Evolutionary conservation across 129 eudicot genomes (phyloP).

Genomic region (Daucus carota): DH1_v3.0 NC_030385.2:20575501-20576000

Average conservation of each 20-base stretch:
- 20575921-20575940: conserved; percentile 47
- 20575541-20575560: not conserved
- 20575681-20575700: conserved; percentile 15
- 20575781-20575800: conserved; percentile 16
- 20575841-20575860: not conserved
- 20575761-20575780: conserved; percentile 2
- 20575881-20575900: conserved; percentile 32
- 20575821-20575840: not conserved
- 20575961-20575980: conserved; percentile 33
- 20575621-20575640: conserved; percentile 12
- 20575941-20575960: conserved; percentile 47
- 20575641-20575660: conserved; percentile 34
- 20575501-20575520: conserved; percentile 3
- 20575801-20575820: conserved; percentile 8
- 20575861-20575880: not conserved
- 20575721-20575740: conserved; percentile 27
- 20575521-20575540: not conserved
- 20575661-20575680: conserved; percentile 21
- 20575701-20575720: conserved; percentile 16
- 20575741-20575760: conserved; percentile 20
- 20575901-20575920: conserved; percentile 52
- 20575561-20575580: not conserved
- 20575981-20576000: conserved; percentile 51
- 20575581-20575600: conserved; percentile 4
- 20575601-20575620: conserved; percentile 12